These are phyloP conservation scores for Coemansia pectinata DNA, from an alignment of 192 early-diverging fungal species.

Conservation along the genomic window DNA sequence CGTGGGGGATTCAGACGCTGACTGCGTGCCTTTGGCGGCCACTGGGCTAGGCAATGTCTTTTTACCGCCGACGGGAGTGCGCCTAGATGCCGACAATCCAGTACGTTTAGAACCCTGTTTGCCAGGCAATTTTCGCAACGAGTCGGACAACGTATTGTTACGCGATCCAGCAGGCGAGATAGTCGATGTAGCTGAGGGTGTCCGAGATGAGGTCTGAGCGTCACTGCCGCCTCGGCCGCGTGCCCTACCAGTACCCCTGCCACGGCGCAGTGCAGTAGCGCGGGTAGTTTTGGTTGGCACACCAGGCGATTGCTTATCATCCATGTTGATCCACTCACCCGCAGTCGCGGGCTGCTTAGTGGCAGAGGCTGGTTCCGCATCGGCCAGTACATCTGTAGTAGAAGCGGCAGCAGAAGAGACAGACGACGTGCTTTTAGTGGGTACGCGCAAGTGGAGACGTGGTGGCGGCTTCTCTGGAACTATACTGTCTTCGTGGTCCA, in stretches of 20 bases:
- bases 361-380: not conserved
- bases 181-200: not conserved
- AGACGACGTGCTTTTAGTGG: slow-evolving; percentile 2
- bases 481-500: not conserved
- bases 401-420: not conserved
- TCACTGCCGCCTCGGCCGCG: not conserved
- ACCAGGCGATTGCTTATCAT: not conserved
- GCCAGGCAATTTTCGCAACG: slow-evolving; percentile 30
- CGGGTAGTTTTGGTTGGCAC: not conserved
- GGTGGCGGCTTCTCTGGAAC: slow-evolving; percentile 4
- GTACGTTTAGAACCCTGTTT: slow-evolving; percentile 29
- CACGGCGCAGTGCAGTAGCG: not conserved
- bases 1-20: not conserved
- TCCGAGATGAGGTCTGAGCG: not conserved
- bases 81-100: slow-evolving; percentile 21
- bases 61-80: not conserved
- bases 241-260: not conserved
- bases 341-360: not conserved
- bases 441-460: not conserved
- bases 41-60: not conserved
- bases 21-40: slow-evolving; percentile 1
- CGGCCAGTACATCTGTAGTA: not conserved
- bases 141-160: slow-evolving; percentile 28
- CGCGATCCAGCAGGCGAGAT: slow-evolving; percentile 6
- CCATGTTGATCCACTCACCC: slow-evolving; percentile 26